Evolutionary conservation across 140 eudicot genomes (phyloP).

Genomic region (Senecio squalidus): DNA sequence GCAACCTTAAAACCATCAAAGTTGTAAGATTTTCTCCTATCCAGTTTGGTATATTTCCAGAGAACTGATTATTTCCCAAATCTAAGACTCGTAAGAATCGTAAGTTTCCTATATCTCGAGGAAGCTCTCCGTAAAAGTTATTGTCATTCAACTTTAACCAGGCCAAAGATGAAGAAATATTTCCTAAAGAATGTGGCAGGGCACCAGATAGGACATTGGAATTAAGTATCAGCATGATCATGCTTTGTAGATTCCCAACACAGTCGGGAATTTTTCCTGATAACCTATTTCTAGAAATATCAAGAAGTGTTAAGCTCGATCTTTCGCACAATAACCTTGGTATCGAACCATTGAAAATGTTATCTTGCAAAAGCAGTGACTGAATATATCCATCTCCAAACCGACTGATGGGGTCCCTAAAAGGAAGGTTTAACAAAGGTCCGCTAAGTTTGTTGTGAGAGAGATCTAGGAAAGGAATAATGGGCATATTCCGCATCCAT

Average conservation of each 20-base stretch:
- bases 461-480: not conserved
- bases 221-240: not conserved
- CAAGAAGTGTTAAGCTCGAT: not conserved
- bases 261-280: not conserved
- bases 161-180: not conserved
- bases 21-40: not conserved
- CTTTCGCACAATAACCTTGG: not conserved
- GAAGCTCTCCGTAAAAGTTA: constrained; percentile 11
- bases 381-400: not conserved
- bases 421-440: constrained; percentile 1
- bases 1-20: constrained; percentile 18
- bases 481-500: constrained; percentile 9
- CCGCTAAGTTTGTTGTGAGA: constrained; percentile 9
- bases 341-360: not conserved
- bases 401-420: not conserved
- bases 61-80: constrained; percentile 20
- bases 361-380: not conserved
- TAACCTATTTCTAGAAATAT: constrained; percentile 3
- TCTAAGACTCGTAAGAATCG: constrained; percentile 12
- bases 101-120: constrained; percentile 15
- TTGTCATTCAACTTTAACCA: constrained; percentile 18
- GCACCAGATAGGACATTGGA: constrained; percentile 16
- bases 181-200: constrained; percentile 14
- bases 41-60: constrained; percentile 27
- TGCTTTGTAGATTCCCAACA: not conserved